Conservation (phyloP, 2,329 filamentous ascomycete genomes). For the Trichophyton simii region DNA sequence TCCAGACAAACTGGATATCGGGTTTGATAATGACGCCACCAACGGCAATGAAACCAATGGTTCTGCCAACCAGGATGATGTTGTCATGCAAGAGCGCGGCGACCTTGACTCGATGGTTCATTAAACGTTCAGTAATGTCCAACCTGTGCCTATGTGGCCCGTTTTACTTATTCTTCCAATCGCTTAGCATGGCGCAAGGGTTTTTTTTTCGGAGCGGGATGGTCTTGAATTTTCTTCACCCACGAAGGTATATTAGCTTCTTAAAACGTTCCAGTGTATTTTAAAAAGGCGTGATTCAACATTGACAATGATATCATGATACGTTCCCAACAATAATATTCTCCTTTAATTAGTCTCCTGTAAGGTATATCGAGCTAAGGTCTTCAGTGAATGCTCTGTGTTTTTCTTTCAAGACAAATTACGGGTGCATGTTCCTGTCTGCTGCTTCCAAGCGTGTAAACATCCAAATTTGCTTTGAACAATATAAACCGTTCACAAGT, state of each 20-base stretch:
- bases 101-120: conserved; percentile 30
- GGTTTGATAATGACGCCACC: conserved; percentile 26
- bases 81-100: conserved; percentile 31
- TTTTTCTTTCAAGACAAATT: too few species aligned
- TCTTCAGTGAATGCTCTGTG: neutral
- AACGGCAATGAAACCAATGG: conserved; percentile 16
- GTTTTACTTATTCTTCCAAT: conserved; percentile 1
- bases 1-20: conserved; percentile 34
- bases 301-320: neutral
- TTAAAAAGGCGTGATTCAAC: neutral
- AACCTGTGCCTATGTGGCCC: neutral
- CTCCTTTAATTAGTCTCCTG: too few species aligned
- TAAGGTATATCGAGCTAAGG: too few species aligned
- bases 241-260: neutral
- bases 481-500: too few species aligned
- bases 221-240: neutral
- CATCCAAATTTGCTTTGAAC: neutral
- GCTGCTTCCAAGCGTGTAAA: too few species aligned
- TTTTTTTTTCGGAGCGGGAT: neutral
- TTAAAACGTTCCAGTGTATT: neutral
- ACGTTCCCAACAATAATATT: too few species aligned
- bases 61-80: conserved; percentile 24
- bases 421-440: too few species aligned
- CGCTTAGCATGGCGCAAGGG: conserved; percentile 18
- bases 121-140: neutral